Percentiles rank a stretch among this genome's conserved stretches.
phyloP scores from a whole-genome alignment of 2,329 filamentous ascomycete genomes.

The Sporothrix pseudoabietina region DNA sequence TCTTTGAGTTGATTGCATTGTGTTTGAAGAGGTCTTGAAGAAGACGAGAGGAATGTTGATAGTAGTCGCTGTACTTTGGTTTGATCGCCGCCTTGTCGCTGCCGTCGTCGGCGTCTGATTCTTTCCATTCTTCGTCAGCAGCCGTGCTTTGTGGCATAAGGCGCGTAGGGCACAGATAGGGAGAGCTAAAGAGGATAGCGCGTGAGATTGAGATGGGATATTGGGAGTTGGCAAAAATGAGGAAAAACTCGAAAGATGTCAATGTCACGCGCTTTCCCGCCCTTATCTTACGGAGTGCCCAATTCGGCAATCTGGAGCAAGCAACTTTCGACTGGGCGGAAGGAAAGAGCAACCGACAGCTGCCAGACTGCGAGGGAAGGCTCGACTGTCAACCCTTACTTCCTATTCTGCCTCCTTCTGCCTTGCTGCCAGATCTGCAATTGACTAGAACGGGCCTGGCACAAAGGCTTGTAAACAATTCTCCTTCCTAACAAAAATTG shows the following conservation, averaged over 20 bases:
- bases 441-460: not conserved
- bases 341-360: too few relatives aligned
- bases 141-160: not conserved
- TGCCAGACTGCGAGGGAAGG: too few relatives aligned
- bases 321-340: too few relatives aligned
- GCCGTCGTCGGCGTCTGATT: not conserved
- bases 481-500: not conserved
- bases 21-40: too few relatives aligned
- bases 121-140: not conserved
- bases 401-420: too few relatives aligned
- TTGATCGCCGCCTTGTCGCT: too few relatives aligned
- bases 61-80: too few relatives aligned
- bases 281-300: too few relatives aligned
- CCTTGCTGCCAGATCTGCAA: not conserved
- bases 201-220: not conserved
- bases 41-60: too few relatives aligned
- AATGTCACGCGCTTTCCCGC: not conserved
- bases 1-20: not conserved
- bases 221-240: not conserved
- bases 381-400: too few relatives aligned
- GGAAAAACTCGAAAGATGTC: not conserved
- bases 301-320: too few relatives aligned
- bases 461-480: constrained; percentile 4
- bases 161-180: not conserved
- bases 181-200: too few relatives aligned